Evolutionary conservation across 1,139 yeast genomes (phyloP), one percentile per base, ranked within the genome.

Genomic region (Lodderomyces theae): DNA sequence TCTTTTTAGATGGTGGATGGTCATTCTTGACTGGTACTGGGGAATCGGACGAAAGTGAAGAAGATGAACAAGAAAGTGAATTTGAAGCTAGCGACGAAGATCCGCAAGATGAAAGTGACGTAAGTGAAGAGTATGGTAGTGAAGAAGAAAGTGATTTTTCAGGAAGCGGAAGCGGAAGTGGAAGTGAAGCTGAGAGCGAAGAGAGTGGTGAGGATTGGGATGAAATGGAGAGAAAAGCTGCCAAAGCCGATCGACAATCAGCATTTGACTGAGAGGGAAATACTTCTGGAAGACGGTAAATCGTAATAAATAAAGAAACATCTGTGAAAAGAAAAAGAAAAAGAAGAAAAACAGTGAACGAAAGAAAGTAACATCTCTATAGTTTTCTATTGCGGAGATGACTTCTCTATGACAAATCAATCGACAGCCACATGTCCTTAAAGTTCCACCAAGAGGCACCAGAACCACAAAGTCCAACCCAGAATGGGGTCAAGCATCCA

Each of bases 1-100:
- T 92, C 67, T 92, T 90, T 63, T 74, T 80, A 32, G 92, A 86
- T 56, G 98, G 98, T 41, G 97, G 98, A 41, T 92, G 99, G 99
- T 77, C 81, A 32, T 88, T 92, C 77, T 77, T 92, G 61, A 83
- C 88, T 17, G 83, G 83, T 23, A 79, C 75, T 33, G 82, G 84
- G 9, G 84, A 79, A 42, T 79, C 79, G 33, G 86, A 77, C 49
- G 80, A 72, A 34, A 80, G 73, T 40, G 84, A 77, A 29, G 79
- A 76, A 39, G 82, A 76, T 42, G 86, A 79, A 41, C 78, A 77
- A 49, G 84, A 79, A 50, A 67, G 77, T 40, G 83, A 79, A 45
- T 79, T 79, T 53, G 80, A 77, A 55, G 81, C 72, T 13, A 65
- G 76, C 49, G 82, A 79, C 48, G 86, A 76, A 22, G 84, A 84